Base-by-base conservation (phyloP, 768 basidiomycete species). In the Trametes sanguinea region DNA sequence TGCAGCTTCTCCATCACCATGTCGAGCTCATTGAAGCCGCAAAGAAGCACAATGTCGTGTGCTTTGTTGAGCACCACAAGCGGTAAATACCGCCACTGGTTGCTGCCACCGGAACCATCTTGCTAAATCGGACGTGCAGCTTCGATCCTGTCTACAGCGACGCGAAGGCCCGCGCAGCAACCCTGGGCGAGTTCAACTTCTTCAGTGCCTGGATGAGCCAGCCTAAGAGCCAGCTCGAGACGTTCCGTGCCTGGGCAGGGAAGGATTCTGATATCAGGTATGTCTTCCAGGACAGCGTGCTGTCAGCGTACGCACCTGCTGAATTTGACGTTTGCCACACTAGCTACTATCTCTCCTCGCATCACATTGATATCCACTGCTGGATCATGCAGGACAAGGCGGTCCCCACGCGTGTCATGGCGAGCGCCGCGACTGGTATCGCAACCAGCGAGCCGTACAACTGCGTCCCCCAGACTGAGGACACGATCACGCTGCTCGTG, bases 201-300 rank as follows among this genome's bases (percentile, higher is more conserved):
- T 96, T 94, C 85, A 92, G 80, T 67, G 92, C 94, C 40, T 96
- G 95, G 93, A 97, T 97, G 95, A 94, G 91, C 70, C 95, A 96
- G 74, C 95, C 95, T 45, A 97, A 97, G 77, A 88, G 85, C 69
- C 95, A 97, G 75, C 82, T 97, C 30, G 92, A 94, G 75, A 96
- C 95, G 0, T 97, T 96, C 85, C 86, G 87, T 59, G 90, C 91
- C 6, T 97, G 95, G 95, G 95, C 94, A 29, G 95, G 94, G 40
- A 93, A 89, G 75, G 92, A 95, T 73, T 92, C 91, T 37, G 94
- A 96, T 67, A 95, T 96, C 76, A 93, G 90, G 88, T 84, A 54
- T 65, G 67, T 42, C 9, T 27, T 48, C 42, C 37, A 33, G n/a
- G 35, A 57, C 22, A 33, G 29, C 17, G 46, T 4, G 45, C 35